Base-by-base conservation (phyloP, 164 flowering plant genomes). In the Buxus sempervirens region DNA sequence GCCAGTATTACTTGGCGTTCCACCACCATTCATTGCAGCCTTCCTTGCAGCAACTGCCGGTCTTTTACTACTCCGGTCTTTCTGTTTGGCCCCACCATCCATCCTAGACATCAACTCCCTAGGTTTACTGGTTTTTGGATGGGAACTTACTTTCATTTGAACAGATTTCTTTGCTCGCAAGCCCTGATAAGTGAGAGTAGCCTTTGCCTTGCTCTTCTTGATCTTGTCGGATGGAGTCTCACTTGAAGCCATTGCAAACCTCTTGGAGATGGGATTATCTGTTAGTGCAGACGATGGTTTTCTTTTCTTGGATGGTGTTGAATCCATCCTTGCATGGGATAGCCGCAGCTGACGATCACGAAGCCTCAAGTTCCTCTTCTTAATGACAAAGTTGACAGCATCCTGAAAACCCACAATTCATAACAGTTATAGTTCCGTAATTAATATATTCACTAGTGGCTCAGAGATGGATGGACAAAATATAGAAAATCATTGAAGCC, bases 21-120 rank as follows among this genome's bases (percentile, higher is more conserved):
- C 82, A 63, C 60, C 77, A 25, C 75, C 70, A 45, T 64, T 72
- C 22, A 64, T n/a, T 5, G 81, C 79, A 21, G 86, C 89, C 77
- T 91, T 94, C 76, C 97, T 84, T 12, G 90, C 89, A 24, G 90
- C 90, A 66, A 94, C 96, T 0, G 97, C 76, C n/a, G 98, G 97
- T 54, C 97, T 78, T 76, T 94, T 91, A 15, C 54, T 68, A 54
- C 27, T 26, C 3, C 81, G 82, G 21, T 61, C 66, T 25, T 78
- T 77, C 21, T 41, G 57, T 64, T 63, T 66, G 26, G 24, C 26
- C 63, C 48, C 62, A 49, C 25, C 45, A 14, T 28, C 62, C 38
- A 60, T 32, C 32, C 20, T 53, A 12, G 78, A 14, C 23, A 71
- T 73, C n/a, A 56, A 25, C 45, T 69, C 67, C 5, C 25, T 65